A percentile compares a stretch with the other conserved stretches of the same genome.
Evolutionary conservation across 2,329 filamentous ascomycete species (phyloP).

Genomic region (Diaporthe sp.): DNA sequence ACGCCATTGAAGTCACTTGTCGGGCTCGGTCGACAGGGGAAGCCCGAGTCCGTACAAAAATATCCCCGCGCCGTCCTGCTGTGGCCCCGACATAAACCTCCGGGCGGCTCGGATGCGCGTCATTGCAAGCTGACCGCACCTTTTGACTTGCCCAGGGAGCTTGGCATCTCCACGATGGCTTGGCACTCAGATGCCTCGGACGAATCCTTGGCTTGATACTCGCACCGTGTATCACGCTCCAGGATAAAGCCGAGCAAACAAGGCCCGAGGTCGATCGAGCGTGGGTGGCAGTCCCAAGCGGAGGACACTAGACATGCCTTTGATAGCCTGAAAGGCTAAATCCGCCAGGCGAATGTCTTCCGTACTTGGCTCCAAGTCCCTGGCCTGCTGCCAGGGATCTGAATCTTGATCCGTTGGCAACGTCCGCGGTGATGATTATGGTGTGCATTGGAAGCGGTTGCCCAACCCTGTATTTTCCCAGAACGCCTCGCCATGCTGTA

Average conservation of each 20-base stretch:
- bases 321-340: no score
- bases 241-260: neutral
- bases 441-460: slow-evolving; percentile 4
- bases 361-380: neutral
- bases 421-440: neutral
- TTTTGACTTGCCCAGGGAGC: neutral
- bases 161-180: slow-evolving; percentile 26
- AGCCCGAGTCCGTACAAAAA: neutral
- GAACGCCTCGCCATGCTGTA: slow-evolving; percentile 37
- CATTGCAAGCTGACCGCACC: slow-evolving; percentile 15
- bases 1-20: neutral
- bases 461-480: neutral
- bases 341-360: neutral
- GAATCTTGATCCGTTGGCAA: neutral
- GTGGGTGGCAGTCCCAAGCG: neutral
- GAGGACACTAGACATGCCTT: neutral
- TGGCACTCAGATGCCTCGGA: neutral
- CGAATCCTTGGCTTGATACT: neutral
- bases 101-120: slow-evolving; percentile 21
- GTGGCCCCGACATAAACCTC: neutral
- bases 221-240: neutral
- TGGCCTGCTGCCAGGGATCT: neutral
- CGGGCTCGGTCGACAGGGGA: neutral
- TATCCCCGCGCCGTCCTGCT: neutral
- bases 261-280: neutral